Percentiles rank a stretch among this genome's conserved stretches.
phyloP scores from a whole-genome alignment of 73 alveolate species.

The Paraurostyla sp. region DNA sequence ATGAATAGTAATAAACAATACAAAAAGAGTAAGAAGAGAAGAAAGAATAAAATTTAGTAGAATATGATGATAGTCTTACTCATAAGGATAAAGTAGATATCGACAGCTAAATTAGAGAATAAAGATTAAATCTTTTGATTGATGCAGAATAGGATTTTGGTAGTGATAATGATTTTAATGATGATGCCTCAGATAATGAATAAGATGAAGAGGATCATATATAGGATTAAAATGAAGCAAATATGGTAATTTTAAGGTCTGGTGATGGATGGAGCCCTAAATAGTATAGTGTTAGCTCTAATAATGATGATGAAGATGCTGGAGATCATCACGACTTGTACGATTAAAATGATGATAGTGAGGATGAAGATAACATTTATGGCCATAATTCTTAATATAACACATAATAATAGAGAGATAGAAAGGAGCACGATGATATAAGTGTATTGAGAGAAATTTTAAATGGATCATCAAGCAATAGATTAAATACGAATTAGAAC shows the following conservation, averaged over 20 bases:
- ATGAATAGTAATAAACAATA: too few relatives aligned
- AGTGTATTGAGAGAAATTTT: conserved; percentile 13
- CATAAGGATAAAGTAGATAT: too few relatives aligned
- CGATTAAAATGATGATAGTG: conserved; percentile 30
- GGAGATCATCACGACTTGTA: not conserved
- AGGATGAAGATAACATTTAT: not conserved
- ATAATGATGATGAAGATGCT: conserved; percentile 61
- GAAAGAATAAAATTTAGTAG: not conserved
- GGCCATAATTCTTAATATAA: not conserved
- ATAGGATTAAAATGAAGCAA: not conserved
- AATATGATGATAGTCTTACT: not conserved
- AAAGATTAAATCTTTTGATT: not conserved
- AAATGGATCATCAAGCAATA: not conserved
- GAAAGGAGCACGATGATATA: conserved; percentile 29
- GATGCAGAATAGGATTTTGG: conserved; percentile 17
- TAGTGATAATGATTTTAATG: conserved; percentile 3
- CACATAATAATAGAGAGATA: too few relatives aligned
- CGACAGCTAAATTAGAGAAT: not conserved
- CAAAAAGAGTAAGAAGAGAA: too few relatives aligned
- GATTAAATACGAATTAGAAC: not conserved
- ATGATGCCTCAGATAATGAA: not conserved
- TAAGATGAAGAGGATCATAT: not conserved
- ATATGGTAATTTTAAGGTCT: conserved; percentile 24
- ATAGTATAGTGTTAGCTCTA: conserved; percentile 66
- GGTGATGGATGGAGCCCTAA: conserved; percentile 68